Evolutionary conservation across 192 early-diverging fungal genomes (phyloP).

Genomic region (Coemansia furcata): DNA sequence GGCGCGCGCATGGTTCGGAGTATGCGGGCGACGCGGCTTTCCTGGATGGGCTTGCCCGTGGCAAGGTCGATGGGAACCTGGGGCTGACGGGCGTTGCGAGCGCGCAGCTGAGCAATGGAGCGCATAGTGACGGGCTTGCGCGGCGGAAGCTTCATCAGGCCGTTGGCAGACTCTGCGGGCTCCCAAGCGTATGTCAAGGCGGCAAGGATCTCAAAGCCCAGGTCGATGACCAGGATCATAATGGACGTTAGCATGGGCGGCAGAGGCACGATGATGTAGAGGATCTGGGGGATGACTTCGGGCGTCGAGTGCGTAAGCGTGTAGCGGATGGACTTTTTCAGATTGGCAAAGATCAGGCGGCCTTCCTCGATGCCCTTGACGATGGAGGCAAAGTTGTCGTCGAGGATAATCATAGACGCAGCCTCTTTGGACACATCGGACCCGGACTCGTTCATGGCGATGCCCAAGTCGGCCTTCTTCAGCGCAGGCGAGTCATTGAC

Average conservation of each 20-base stretch:
- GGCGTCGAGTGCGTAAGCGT: conserved; percentile 89
- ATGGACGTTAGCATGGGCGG: conserved; percentile 80
- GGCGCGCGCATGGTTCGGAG: conserved; percentile 36
- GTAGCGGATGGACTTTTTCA: conserved; percentile 95
- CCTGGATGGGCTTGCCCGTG: conserved; percentile 51
- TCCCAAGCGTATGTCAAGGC: conserved; percentile 93
- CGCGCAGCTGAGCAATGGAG: conserved; percentile 70
- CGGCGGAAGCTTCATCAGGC: conserved; percentile 87
- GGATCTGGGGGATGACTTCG: conserved; percentile 81
- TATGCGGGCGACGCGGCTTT: conserved; percentile 25
- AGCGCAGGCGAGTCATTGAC: conserved; percentile 96
- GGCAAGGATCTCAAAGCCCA: conserved; percentile 89
- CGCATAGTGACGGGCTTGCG: conserved; percentile 82
- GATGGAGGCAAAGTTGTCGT: conserved; percentile 97
- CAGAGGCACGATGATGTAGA: conserved; percentile 83
- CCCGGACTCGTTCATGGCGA: conserved; percentile 95
- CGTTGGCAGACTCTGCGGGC: conserved; percentile 68
- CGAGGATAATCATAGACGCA: conserved; percentile 94
- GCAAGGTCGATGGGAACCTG: conserved; percentile 52
- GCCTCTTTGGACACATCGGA: conserved; percentile 96
- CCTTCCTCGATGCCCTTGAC: conserved; percentile 93
- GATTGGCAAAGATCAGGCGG: conserved; percentile 90
- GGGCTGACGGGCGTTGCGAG: conserved; percentile 51
- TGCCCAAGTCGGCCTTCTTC: conserved; percentile 96
- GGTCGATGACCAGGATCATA: conserved; percentile 87